phyloP scores from a whole-genome alignment of 1,139 yeast genomes.

The Geotrichum fermentans region DNA sequence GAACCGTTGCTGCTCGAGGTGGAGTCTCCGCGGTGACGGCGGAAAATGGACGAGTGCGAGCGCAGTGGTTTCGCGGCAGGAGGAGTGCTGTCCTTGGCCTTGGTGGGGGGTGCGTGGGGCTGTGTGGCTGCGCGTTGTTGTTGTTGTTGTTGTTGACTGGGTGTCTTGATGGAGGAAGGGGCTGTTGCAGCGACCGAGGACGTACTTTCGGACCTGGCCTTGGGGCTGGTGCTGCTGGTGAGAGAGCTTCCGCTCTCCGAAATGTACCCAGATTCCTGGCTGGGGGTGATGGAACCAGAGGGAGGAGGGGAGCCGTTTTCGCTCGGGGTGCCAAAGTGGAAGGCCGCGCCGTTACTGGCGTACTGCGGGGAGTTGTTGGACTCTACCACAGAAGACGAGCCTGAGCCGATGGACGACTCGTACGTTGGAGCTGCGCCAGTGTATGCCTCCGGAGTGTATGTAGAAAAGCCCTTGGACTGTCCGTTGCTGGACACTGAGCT shows the following conservation, averaged over 20 bases:
- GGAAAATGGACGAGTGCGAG: slow-evolving; percentile 30
- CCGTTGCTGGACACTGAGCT: neutral
- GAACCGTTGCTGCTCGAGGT: slow-evolving; percentile 12
- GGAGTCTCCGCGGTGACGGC: slow-evolving; percentile 28
- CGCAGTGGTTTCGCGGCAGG: slow-evolving; percentile 6
- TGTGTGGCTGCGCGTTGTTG: neutral
- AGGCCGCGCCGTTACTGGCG: neutral
- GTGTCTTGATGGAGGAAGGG: neutral
- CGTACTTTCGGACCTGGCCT: neutral
- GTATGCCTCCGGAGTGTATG: neutral
- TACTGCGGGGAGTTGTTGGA: neutral
- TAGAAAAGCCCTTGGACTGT: neutral
- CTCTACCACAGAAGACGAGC: neutral
- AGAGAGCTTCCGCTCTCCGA: neutral
- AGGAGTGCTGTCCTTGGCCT: neutral
- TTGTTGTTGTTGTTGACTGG: neutral
- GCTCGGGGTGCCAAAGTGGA: neutral
- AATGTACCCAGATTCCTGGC: neutral
- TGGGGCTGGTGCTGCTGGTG: neutral
- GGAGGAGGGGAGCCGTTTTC: neutral
- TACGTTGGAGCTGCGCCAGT: neutral
- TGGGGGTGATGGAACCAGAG: neutral
- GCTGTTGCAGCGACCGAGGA: neutral
- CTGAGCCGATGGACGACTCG: neutral
- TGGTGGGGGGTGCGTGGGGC: neutral